These are phyloP conservation scores for Meyerozyma elateridarum DNA, from an alignment of 1,139 yeast species.

Conservation along the genomic window DNA sequence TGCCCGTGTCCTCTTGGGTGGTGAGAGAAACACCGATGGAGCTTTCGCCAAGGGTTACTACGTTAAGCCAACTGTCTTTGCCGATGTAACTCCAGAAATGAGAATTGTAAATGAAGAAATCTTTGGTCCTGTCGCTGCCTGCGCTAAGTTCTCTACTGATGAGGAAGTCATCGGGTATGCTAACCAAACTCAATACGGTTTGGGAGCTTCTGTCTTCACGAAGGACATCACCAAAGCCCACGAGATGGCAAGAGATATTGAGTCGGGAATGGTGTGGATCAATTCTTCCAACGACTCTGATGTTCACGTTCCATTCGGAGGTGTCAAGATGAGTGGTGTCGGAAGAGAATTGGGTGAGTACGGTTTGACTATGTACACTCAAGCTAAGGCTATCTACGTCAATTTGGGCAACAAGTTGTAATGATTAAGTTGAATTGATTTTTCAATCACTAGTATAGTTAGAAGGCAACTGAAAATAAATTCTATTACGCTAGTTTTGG, in stretches of 20 bases:
- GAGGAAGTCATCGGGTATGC: constrained; percentile 50
- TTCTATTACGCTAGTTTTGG: no score
- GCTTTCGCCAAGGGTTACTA: constrained; percentile 41
- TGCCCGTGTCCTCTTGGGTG: constrained; percentile 46
- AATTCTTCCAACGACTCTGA: constrained; percentile 75
- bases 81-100: constrained; percentile 49
- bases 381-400: constrained; percentile 74
- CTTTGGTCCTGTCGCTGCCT: constrained; percentile 56
- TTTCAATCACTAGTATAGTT: no score
- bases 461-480: no score
- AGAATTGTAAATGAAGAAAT: constrained; percentile 54
- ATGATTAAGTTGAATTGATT: background rate
- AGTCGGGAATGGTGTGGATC: constrained; percentile 57
- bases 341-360: constrained; percentile 87
- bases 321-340: constrained; percentile 72
- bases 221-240: constrained; percentile 34
- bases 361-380: constrained; percentile 73
- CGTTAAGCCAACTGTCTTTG: constrained; percentile 51
- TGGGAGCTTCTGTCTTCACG: constrained; percentile 36
- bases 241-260: constrained; percentile 38
- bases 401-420: constrained; percentile 42
- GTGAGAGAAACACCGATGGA: constrained; percentile 35
- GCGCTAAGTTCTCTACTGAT: constrained; percentile 48
- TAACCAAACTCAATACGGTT: constrained; percentile 51
- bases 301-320: constrained; percentile 75